Percentiles rank a stretch among this genome's conserved stretches.
Conservation (phyloP, 163 green algal genomes). For the Scenedesmus sp. region DNA sequence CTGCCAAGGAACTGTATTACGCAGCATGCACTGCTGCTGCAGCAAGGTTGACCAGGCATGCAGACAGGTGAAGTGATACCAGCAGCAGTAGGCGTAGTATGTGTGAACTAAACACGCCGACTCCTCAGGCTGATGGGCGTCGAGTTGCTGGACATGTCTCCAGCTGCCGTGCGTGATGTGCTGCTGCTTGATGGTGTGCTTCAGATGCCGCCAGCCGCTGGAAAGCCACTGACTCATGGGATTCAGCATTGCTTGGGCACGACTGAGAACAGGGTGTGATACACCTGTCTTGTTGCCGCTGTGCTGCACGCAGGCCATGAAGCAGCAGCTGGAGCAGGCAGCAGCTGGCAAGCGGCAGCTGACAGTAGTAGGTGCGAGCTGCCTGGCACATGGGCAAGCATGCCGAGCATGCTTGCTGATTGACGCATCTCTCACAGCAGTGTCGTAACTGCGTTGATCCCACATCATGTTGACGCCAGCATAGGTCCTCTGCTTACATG, state of each 20-base stretch:
- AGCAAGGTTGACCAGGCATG: too few species aligned
- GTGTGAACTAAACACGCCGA: too few species aligned
- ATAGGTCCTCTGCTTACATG: too few species aligned
- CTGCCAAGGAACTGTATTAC: not conserved
- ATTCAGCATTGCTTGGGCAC: not conserved
- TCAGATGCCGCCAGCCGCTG: not conserved
- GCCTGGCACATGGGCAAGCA: not conserved
- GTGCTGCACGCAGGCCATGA: conserved; percentile 61
- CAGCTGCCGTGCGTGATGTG: not conserved
- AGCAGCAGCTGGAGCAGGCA: conserved; percentile 65
- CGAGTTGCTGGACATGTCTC: too few species aligned
- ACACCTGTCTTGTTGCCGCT: not conserved
- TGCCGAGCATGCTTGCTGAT: not conserved
- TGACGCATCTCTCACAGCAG: not conserved
- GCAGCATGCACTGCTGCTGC: not conserved
- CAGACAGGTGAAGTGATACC: too few species aligned
- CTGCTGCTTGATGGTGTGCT: not conserved
- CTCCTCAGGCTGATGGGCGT: too few species aligned
- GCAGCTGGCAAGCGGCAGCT: conserved; percentile 58
- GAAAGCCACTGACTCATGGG: not conserved
- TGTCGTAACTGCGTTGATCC: too few species aligned
- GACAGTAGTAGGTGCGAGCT: conserved; percentile 61
- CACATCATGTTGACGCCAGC: too few species aligned
- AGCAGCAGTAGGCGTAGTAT: too few species aligned
- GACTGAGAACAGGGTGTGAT: not conserved